Evolutionary conservation across 176 grass and related monocot genomes (phyloP).

Genomic region (Zea luxurians): DNA sequence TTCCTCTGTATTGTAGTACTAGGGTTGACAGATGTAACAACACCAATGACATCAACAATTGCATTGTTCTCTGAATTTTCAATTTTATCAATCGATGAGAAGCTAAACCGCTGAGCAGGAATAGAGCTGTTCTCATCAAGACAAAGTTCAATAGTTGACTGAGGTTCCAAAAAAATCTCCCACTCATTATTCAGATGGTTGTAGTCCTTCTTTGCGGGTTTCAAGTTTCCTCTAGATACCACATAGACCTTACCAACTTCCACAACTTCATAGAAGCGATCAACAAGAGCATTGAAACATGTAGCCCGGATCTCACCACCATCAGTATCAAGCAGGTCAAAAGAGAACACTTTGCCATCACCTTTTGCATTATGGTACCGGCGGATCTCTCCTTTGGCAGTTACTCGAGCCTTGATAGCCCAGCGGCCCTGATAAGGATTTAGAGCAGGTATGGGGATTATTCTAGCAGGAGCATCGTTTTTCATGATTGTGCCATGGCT

Average conservation of each 20-base stretch:
- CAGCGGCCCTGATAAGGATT: slow-evolving; percentile 94
- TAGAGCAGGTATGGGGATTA: slow-evolving; percentile 74
- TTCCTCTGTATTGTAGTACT: slow-evolving; percentile 73
- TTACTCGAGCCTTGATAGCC: slow-evolving; percentile 90
- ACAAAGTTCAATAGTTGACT: slow-evolving; percentile 73
- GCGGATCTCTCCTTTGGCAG: slow-evolving; percentile 77
- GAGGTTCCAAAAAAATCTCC: slow-evolving; percentile 80
- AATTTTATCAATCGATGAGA: slow-evolving; percentile 71
- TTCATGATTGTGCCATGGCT: slow-evolving; percentile 71
- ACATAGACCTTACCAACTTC: slow-evolving; percentile 91
- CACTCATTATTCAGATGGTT: slow-evolving; percentile 94
- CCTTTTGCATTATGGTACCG: slow-evolving; percentile 92
- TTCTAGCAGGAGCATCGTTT: slow-evolving; percentile 83
- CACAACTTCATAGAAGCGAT: slow-evolving; percentile 78
- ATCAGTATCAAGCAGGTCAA: slow-evolving; percentile 93
- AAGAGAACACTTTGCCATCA: slow-evolving; percentile 93
- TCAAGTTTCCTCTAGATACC: slow-evolving; percentile 83
- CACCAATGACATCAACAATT: slow-evolving; percentile 74
- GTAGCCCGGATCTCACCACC: slow-evolving; percentile 78
- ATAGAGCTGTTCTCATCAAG: slow-evolving; percentile 74
- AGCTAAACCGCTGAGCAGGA: slow-evolving; percentile 76
- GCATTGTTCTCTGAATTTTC: slow-evolving; percentile 67
- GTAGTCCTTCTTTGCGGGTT: slow-evolving; percentile 72
- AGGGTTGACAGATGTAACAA: slow-evolving; percentile 77
- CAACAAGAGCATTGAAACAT: slow-evolving; percentile 75